These are phyloP conservation scores for Moringa oleifera DNA, from an alignment of 345 rosid species.

Conservation along the genomic window DNA sequence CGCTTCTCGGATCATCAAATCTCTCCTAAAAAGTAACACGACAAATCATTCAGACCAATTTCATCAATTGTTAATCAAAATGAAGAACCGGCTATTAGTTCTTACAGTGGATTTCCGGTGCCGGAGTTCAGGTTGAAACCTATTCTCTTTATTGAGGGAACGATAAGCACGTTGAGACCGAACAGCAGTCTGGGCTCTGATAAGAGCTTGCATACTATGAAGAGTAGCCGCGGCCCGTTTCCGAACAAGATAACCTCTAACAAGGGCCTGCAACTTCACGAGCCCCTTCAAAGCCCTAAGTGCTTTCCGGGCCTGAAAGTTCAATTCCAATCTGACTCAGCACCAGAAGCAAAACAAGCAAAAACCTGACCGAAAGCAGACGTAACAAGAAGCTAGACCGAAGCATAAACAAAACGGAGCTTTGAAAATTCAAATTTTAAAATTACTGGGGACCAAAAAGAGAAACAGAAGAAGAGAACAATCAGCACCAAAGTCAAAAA, in stretches of 20 bases:
- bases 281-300: constrained; percentile 71
- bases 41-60: not conserved
- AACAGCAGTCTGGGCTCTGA: constrained; percentile 55
- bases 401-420: not conserved
- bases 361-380: too few species aligned
- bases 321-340: not conserved
- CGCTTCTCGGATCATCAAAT: constrained; percentile 32
- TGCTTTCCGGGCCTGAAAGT: constrained; percentile 67
- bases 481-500: not conserved
- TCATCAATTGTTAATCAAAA: not conserved
- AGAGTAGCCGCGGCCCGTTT: constrained; percentile 62
- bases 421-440: constrained; percentile 13
- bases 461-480: not conserved
- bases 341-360: not conserved
- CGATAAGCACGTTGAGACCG: constrained; percentile 42
- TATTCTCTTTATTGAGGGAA: constrained; percentile 37
- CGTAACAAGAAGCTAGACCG: too few species aligned
- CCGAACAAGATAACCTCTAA: constrained; percentile 73
- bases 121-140: constrained; percentile 18
- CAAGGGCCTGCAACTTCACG: constrained; percentile 77
- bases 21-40: constrained; percentile 24
- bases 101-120: constrained; percentile 43
- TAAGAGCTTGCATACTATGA: constrained; percentile 58
- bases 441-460: constrained; percentile 14
- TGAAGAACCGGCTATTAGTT: not conserved